Evolutionary conservation across 192 early-diverging fungal genomes (phyloP).

Genomic region (Gaertneriomyces sp.): DNA sequence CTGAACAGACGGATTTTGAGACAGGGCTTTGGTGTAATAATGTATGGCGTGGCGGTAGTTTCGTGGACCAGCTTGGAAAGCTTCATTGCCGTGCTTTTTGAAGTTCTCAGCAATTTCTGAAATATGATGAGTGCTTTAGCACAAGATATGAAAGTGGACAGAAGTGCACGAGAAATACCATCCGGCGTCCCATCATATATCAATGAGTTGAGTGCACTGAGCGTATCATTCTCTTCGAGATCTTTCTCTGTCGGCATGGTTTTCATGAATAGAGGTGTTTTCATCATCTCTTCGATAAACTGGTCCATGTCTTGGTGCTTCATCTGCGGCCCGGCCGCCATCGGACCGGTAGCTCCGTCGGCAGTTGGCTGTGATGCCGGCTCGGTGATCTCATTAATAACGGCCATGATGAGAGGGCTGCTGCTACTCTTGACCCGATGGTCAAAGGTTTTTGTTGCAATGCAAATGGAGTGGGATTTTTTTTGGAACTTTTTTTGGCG

Average conservation of each 20-base stretch:
- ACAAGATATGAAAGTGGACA: not conserved
- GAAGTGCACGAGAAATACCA: slow-evolving; percentile 43
- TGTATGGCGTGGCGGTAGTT: slow-evolving; percentile 72
- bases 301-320: slow-evolving; percentile 20
- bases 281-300: slow-evolving; percentile 34
- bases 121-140: not conserved
- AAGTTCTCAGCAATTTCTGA: slow-evolving; percentile 85
- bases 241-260: slow-evolving; percentile 65
- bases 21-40: slow-evolving; percentile 86
- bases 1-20: slow-evolving; percentile 54
- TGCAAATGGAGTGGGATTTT: too few species aligned
- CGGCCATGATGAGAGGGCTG: too few species aligned
- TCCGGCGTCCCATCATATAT: slow-evolving; percentile 91
- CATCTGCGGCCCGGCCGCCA: slow-evolving; percentile 17
- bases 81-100: slow-evolving; percentile 94
- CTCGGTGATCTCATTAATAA: too few species aligned
- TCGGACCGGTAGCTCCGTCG: too few species aligned
- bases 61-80: slow-evolving; percentile 66
- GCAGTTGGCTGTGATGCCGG: too few species aligned
- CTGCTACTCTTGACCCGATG: too few species aligned
- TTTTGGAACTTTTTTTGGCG: too few species aligned
- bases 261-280: slow-evolving; percentile 94
- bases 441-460: too few species aligned
- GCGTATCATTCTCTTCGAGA: slow-evolving; percentile 65
- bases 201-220: slow-evolving; percentile 79